Percentiles rank a stretch among this genome's conserved stretches.
Conservation (phyloP, 148 eudicot species). For the Vaccinium corymbosum region DNA sequence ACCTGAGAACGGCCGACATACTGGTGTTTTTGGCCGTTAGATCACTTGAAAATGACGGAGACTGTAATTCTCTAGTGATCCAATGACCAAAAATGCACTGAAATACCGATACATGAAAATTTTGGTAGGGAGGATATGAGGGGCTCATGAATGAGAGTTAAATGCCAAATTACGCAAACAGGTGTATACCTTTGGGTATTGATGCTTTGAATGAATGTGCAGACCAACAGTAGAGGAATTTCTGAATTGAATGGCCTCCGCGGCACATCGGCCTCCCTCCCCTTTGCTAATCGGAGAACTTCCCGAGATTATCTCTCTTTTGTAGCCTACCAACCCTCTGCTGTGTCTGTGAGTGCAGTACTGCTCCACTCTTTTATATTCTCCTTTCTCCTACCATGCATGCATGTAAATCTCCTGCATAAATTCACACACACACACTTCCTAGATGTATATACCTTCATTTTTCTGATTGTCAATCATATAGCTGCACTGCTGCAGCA, state of each 20-base stretch:
- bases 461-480: not conserved
- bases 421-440: not conserved
- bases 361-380: not conserved
- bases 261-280: constrained; percentile 44
- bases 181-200: not conserved
- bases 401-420: not conserved
- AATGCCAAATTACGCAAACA: not conserved
- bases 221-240: constrained; percentile 76
- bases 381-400: not conserved
- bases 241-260: constrained; percentile 73
- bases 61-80: not conserved
- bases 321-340: constrained; percentile 74
- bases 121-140: not conserved
- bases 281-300: constrained; percentile 45
- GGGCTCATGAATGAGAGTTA: not conserved
- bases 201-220: constrained; percentile 7
- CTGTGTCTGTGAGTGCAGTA: constrained; percentile 47
- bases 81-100: not conserved
- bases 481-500: not conserved
- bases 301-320: constrained; percentile 50
- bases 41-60: not conserved
- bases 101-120: not conserved
- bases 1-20: not conserved
- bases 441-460: not conserved
- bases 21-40: not conserved